Conservation (phyloP, 2,329 filamentous ascomycete species). For the Domatiomyces globalis region DNA sequence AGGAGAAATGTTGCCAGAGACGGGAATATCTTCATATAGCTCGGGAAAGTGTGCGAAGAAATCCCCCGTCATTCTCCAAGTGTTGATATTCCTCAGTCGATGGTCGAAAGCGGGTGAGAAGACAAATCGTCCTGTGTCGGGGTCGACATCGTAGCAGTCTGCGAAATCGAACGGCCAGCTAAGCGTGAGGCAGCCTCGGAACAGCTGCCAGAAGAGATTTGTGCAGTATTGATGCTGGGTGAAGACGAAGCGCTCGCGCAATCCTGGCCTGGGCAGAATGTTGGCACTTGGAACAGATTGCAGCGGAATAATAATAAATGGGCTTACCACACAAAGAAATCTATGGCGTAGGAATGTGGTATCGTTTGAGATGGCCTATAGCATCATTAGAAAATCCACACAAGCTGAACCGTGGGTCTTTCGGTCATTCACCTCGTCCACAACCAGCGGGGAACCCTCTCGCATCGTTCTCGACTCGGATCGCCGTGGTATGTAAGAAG, state of each 20-base stretch:
- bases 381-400: background rate
- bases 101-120: conserved; percentile 14
- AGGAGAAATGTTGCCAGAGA: background rate
- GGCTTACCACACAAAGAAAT: conserved; percentile 4
- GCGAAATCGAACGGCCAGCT: conserved; percentile 5
- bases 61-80: conserved; percentile 15
- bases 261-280: background rate
- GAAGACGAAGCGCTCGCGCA: conserved; percentile 2
- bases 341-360: conserved; percentile 5
- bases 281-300: background rate
- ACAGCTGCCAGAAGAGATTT: conserved; percentile 5
- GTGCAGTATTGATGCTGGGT: conserved; percentile 6
- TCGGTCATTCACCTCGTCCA: background rate
- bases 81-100: conserved; percentile 13
- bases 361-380: background rate
- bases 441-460: conserved; percentile 1
- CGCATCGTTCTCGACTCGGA: background rate
- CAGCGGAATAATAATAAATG: too few relatives aligned
- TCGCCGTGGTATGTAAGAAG: conserved; percentile 5
- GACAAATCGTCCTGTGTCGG: conserved; percentile 14
- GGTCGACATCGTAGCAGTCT: conserved; percentile 10
- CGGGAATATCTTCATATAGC: conserved; percentile 14
- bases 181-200: conserved; percentile 2
- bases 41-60: conserved; percentile 16
- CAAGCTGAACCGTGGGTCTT: background rate